Conservation (phyloP, 2,329 filamentous ascomycete species). For the Ascochyta lentis region DNA sequence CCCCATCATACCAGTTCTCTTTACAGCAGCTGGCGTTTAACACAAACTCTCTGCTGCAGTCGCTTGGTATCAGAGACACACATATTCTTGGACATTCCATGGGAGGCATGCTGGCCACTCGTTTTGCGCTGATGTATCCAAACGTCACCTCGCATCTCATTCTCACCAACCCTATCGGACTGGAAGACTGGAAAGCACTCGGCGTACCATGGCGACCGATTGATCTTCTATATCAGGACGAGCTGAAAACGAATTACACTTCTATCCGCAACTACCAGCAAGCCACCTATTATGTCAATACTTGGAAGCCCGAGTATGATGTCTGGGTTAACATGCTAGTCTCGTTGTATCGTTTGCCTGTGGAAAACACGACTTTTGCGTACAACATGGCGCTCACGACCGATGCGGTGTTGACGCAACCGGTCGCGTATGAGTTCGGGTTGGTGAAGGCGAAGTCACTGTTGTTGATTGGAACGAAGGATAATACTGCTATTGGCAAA, state of each 20-base stretch:
- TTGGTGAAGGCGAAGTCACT: constrained; percentile 55
- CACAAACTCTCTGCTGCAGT: constrained; percentile 56
- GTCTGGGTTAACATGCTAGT: constrained; percentile 63
- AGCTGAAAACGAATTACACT: constrained; percentile 33
- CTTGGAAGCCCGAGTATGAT: constrained; percentile 60
- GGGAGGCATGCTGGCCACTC: constrained; percentile 62
- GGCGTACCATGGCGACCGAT: constrained; percentile 35
- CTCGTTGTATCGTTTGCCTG: constrained; percentile 58
- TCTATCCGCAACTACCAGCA: constrained; percentile 39
- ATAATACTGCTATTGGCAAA: constrained; percentile 63
- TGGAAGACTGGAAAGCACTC: constrained; percentile 59
- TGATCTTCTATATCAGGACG: constrained; percentile 26
- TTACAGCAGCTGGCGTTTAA: constrained; percentile 61
- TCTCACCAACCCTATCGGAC: constrained; percentile 60
- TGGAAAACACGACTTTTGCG: constrained; percentile 51
- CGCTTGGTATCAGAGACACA: constrained; percentile 53
- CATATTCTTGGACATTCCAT: constrained; percentile 63
- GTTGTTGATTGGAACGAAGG: constrained; percentile 59
- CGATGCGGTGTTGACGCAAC: constrained; percentile 63
- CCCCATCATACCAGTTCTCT: constrained; percentile 59
- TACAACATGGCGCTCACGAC: constrained; percentile 59
- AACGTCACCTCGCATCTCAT: constrained; percentile 53
- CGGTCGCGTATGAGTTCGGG: constrained; percentile 60
- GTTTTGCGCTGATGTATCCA: constrained; percentile 61
- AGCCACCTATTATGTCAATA: constrained; percentile 38